Evolutionary conservation across 2,329 filamentous ascomycete species (phyloP), one percentile per base, ranked within the genome.

Genomic region (Sclerotinia sclerotiorum): DNA sequence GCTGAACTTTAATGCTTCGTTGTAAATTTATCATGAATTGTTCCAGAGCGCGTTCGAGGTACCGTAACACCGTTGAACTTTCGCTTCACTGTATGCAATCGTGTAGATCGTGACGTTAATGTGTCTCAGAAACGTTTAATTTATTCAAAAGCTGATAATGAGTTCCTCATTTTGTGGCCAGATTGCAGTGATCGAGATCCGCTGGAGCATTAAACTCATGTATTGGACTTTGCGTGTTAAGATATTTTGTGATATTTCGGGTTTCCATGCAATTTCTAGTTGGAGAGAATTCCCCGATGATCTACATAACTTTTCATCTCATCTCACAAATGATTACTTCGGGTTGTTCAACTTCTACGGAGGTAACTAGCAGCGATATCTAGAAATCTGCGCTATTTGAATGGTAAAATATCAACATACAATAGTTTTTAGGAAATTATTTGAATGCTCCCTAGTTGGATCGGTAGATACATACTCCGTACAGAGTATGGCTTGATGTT

Each of bases 291-390:
- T 29, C 27, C 44, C 63, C 63, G 52, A 65, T 39, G 27, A 58
- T 58, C 27, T 48, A 65, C 51, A n/a, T n/a, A n/a, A n/a, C 24
- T 48, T 62, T 51, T 27, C 63, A 35, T 58, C 52, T 65, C 49
- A 32, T 57, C n/a, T 46, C 24, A 21, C 27, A 32, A 57, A 32
- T 42, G 49, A 21, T 65, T 55, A 29, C 51, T 65, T 65, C 35
- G 44, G 49, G n/a, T 39, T n/a, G 19, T n/a, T 29, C 27, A 17
- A 46, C 24, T n/a, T 29, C 27, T n/a, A 46, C 24, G 60, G 29
- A 32, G 39, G 39, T 39, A 51, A 39, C 44, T 21, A 62, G 58
- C 58, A 5, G 35, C 8, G 29, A 39, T 56, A n/a, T 56, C 32
- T 49, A 24, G 35, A 57, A 35, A 65, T 13, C 27, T 35, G 21